A percentile compares a stretch with the other conserved stretches of the same genome.
Conservation (phyloP, 2,329 filamentous ascomycete genomes). For the Beauveria medogensis region DNA sequence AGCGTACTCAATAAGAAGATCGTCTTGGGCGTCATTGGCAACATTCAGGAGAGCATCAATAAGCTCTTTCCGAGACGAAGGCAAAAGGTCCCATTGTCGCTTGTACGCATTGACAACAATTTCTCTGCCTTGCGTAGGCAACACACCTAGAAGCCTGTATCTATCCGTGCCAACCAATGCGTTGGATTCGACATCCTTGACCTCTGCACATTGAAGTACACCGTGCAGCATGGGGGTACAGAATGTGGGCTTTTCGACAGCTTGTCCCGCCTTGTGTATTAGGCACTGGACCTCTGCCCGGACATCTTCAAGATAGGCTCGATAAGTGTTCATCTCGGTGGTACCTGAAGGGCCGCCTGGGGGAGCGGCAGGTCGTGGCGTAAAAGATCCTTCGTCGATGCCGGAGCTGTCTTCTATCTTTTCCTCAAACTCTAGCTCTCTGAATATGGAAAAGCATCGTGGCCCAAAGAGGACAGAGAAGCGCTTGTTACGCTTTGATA, state of each 20-base stretch:
- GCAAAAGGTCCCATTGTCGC: conserved; percentile 31
- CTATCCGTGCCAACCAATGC: conserved; percentile 23
- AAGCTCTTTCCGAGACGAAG: conserved; percentile 21
- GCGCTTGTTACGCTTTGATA: conserved; percentile 49
- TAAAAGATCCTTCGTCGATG: conserved; percentile 31
- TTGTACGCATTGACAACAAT: conserved; percentile 31
- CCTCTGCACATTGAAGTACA: conserved; percentile 24
- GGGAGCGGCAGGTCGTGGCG: conserved; percentile 26
- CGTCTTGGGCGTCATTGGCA: conserved; percentile 27
- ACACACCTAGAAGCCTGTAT: conserved; percentile 29
- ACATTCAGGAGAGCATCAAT: conserved; percentile 26
- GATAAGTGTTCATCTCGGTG: conserved; percentile 32
- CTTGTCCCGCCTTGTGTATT: conserved; percentile 28
- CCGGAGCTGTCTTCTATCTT: conserved; percentile 28
- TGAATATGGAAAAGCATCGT: conserved; percentile 41
- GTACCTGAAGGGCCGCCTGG: conserved; percentile 24
- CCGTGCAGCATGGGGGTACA: conserved; percentile 25
- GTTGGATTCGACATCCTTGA: conserved; percentile 20
- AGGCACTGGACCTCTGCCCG: conserved; percentile 39
- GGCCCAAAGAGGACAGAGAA: conserved; percentile 46
- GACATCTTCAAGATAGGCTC: conserved; percentile 42
- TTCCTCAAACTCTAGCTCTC: conserved; percentile 41
- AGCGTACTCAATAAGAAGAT: conserved; percentile 28
- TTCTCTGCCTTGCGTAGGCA: conserved; percentile 28
- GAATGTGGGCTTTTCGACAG: conserved; percentile 22